Evolutionary conservation across 371 early-diverging fungal genomes (phyloP), one percentile per base, ranked within the genome.

Genomic region (Neoconidiobolus thromboides): DNA sequence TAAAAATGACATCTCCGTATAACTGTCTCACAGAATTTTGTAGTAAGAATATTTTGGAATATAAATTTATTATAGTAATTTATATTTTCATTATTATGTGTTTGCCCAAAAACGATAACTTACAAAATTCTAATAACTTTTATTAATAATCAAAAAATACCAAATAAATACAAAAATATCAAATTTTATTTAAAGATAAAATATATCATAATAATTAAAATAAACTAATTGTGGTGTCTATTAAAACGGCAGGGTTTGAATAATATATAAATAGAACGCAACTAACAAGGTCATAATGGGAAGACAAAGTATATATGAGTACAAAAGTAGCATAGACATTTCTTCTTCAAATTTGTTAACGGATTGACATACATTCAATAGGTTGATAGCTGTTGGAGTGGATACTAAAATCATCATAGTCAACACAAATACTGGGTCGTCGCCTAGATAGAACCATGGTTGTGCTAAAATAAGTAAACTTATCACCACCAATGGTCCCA

Each of bases 331-430:
- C 15, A 65, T 65, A 1, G 75, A 55, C 74, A 76, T 74, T 53
- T 76, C 76, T 46, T 76, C 71, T 62, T 76, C 74, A 60, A 71
- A 76, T 6, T 70, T 61, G n/a, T 68, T 63, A 48, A 70, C 71
- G 42, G 74, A 71, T 58, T 76, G 76, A 7, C 73, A 72, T 47
- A 78, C 73, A 53, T 75, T 73, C 2, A 71, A 65, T 2, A 76
- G 60, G 41, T 74, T 78, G 46, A 78, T 73, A 1, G 78, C 76
- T 0, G 76, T 76, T 2, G 78, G 78, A 1, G 71, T 61, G 43
- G 71, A 72, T 5, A 76, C 74, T 36, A 75, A 65, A 6, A 78
- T 69, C 7, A 78, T 65, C 69, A 76, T 72, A 55, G 66, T 67
- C 9, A 69, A 63, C 1, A 71, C 61, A 61, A 78, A 75, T 7